Evolutionary conservation across 306 rosid genomes (phyloP), one percentile per base, ranked within the genome.

Genomic region (Citrullus mucosospermus): DNA sequence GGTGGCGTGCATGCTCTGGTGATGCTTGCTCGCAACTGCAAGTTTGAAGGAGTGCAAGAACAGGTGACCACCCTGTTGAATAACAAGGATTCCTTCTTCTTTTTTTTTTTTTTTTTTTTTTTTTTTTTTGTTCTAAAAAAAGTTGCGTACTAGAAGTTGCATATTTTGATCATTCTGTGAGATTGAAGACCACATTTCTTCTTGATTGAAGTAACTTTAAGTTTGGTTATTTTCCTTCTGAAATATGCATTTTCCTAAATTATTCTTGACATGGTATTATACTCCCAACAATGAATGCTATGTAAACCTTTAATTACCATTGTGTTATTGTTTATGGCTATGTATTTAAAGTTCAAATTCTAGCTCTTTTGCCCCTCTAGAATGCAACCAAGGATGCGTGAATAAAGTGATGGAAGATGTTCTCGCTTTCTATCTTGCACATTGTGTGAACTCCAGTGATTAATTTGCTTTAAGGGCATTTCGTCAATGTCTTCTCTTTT

Each of bases 1-100:
- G 99, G 98, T 59, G 99, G 99, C 54, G 97, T 96, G 73, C 99
- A 93, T 85, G 99, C 99, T 76, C 86, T 96, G 80, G 99, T 96
- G 86, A 96, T 89, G 98, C 99, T 96, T 85, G 99, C 99, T 68
- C 96, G 98, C 65, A 90, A 83, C 78, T 93, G 98, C 93, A 91
- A 96, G 84, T 93, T 82, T 80, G 99, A 96, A 86, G 99, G 99
- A 79, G 99, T 96, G 83, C 99, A 92, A 84, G 99, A 96, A 86
- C 99, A 96, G 99, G 99, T 96, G 85, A 32, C 68, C 67, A 18
- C 75, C 76, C 60, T 78, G 18, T 18, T 61, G 25, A 63, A 32
- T 13, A 36, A 41, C 30, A 6, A n/a, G 12, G 77, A 16, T 46
- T 72, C 3, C 34, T 1, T 32, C 1, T 68, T 43, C 6, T 11